A percentile compares a stretch with the other conserved stretches of the same genome.
These are phyloP conservation scores for Xylariaceae sp. DNA, from an alignment of 2,329 filamentous ascomycete species.

Conservation along the genomic window DNA sequence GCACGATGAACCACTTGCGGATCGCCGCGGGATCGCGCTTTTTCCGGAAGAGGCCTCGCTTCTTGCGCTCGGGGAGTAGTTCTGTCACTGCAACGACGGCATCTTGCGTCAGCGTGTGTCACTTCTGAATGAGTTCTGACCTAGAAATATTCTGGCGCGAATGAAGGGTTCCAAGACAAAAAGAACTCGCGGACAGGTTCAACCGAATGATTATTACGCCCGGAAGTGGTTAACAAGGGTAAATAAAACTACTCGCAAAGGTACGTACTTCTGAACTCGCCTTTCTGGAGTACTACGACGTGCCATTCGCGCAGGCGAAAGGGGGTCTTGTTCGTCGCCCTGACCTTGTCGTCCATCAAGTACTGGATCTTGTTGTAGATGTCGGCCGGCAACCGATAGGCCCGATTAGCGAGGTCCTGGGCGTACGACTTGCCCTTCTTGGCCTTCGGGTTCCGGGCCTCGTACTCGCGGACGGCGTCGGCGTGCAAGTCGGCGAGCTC, in stretches of 20 bases:
- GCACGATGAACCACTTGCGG: constrained; percentile 22
- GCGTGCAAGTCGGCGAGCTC: constrained; percentile 28
- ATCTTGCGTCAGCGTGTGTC: background rate
- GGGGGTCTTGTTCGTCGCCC: constrained; percentile 25
- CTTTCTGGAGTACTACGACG: constrained; percentile 24
- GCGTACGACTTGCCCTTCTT: constrained; percentile 25
- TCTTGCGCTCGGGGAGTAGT: constrained; percentile 29
- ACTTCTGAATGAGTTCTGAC: too few relatives aligned
- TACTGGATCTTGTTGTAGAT: constrained; percentile 22
- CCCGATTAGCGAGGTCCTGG: constrained; percentile 31
- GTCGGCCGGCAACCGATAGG: constrained; percentile 14
- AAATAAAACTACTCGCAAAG: too few relatives aligned
- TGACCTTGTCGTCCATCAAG: constrained; percentile 24
- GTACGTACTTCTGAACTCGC: constrained; percentile 18
- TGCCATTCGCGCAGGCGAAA: constrained; percentile 30
- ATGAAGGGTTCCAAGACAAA: too few relatives aligned
- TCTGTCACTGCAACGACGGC: constrained; percentile 19
- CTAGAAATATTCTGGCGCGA: too few relatives aligned
- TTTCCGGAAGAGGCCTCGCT: constrained; percentile 23
- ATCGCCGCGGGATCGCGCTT: constrained; percentile 11
- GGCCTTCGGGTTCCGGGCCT: constrained; percentile 6
- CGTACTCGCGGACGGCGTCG: constrained; percentile 19
- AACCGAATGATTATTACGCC: too few relatives aligned
- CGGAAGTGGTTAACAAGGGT: too few relatives aligned
- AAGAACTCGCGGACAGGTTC: too few relatives aligned